Conservation (phyloP, 257 asterid species). For the Verbena officinalis region DNA sequence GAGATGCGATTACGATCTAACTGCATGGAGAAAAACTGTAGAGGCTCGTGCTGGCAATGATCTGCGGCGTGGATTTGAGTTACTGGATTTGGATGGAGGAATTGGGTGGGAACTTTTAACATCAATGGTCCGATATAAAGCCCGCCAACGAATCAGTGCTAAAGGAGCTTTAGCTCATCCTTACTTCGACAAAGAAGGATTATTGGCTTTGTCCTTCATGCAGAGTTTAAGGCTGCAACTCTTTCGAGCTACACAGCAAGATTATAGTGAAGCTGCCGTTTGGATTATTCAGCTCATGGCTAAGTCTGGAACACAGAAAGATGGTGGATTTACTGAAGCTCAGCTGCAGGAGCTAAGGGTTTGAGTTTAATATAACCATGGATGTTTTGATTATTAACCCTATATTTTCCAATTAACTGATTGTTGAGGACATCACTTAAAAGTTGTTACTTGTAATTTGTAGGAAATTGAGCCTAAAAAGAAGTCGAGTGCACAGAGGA, state of each 20-base stretch:
- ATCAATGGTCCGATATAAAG: slow-evolving; percentile 90
- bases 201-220: slow-evolving; percentile 78
- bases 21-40: slow-evolving; percentile 71
- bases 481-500: slow-evolving; percentile 68
- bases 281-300: slow-evolving; percentile 92
- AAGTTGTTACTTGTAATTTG: slow-evolving; percentile 28
- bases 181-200: slow-evolving; percentile 89
- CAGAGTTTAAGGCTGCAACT: slow-evolving; percentile 74
- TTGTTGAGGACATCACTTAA: neutral
- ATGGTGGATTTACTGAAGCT: slow-evolving; percentile 96
- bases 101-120: slow-evolving; percentile 91
- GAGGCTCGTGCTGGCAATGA: slow-evolving; percentile 86
- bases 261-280: slow-evolving; percentile 77
- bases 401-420: neutral
- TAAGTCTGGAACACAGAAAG: slow-evolving; percentile 81
- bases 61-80: slow-evolving; percentile 78
- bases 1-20: slow-evolving; percentile 77
- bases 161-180: slow-evolving; percentile 95
- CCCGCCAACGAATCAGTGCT: slow-evolving; percentile 83
- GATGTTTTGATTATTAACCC: no score
- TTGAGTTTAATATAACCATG: slow-evolving; percentile 9
- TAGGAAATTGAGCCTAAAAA: slow-evolving; percentile 77
- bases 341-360: slow-evolving; percentile 90
- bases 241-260: slow-evolving; percentile 87
- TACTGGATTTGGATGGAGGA: slow-evolving; percentile 86